Percentiles rank a stretch among this genome's conserved stretches.
Conservation (phyloP, 345 rosid genomes). For the Lagerstroemia speciosa region DNA sequence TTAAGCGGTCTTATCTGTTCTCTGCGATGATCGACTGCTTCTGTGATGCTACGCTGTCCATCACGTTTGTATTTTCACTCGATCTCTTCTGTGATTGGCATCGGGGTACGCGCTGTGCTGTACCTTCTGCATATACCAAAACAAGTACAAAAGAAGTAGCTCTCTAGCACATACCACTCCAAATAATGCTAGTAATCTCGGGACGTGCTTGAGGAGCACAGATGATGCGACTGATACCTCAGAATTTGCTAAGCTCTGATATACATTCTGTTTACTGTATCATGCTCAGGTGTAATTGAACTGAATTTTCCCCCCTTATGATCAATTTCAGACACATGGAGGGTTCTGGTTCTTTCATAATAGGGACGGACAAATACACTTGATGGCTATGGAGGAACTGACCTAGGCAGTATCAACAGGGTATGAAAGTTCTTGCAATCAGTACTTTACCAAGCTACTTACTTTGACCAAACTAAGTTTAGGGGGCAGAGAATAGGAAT, state of each 20-base stretch:
- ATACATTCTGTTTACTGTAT: neutral
- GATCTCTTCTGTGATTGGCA: neutral
- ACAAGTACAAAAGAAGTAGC: too few relatives aligned
- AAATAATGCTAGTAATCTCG: conserved; percentile 34
- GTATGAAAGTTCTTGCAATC: neutral
- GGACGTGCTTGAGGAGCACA: conserved; percentile 73
- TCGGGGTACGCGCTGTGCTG: neutral
- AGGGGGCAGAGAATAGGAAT: neutral
- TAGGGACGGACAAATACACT: conserved; percentile 81
- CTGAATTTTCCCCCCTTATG: neutral
- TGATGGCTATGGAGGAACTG: conserved; percentile 42
- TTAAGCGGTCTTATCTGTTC: neutral
- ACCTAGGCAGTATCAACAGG: conserved; percentile 14
- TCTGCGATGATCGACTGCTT: neutral
- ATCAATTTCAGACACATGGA: conserved; percentile 62
- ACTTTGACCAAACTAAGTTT: neutral
- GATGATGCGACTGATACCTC: conserved; percentile 57
- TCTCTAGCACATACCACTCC: too few relatives aligned
- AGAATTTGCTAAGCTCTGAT: conserved; percentile 71
- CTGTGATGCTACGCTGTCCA: neutral
- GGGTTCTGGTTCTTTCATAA: conserved; percentile 82
- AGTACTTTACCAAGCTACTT: neutral
- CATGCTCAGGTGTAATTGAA: neutral
- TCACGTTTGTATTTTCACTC: neutral
- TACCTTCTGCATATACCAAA: neutral